Evolutionary conservation across 1,284 basidiomycete genomes (phyloP).

Genomic region (Puccinia hordei): DNA sequence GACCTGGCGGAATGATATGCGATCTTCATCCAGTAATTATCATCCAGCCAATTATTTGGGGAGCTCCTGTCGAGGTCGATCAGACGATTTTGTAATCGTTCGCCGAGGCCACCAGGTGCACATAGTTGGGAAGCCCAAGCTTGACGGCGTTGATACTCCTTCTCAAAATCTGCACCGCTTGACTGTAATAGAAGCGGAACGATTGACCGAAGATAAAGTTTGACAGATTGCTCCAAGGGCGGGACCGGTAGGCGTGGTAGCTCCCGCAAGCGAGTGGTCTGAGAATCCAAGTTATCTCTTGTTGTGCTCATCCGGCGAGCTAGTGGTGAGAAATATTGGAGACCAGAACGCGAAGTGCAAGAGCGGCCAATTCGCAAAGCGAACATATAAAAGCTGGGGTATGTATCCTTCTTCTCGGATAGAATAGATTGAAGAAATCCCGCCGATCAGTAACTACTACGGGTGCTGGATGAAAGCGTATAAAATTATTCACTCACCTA

Average conservation of each 20-base stretch:
- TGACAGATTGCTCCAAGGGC: slow-evolving; percentile 72
- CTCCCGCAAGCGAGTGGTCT: background rate
- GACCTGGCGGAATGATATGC: slow-evolving; percentile 88
- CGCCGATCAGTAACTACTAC: too few species aligned
- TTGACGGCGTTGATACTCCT: slow-evolving; percentile 67
- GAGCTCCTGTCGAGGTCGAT: slow-evolving; percentile 81
- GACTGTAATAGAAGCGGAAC: slow-evolving; percentile 78
- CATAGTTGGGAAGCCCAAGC: slow-evolving; percentile 75
- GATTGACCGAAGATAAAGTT: slow-evolving; percentile 77
- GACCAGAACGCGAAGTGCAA: too few species aligned
- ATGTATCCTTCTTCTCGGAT: background rate
- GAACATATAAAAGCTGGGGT: slow-evolving; percentile 3
- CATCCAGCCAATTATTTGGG: slow-evolving; percentile 91
- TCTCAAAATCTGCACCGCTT: slow-evolving; percentile 65
- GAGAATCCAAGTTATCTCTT: background rate
- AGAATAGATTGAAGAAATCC: too few species aligned
- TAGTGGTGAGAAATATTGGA: background rate
- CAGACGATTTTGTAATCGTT: slow-evolving; percentile 75
- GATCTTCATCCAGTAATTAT: slow-evolving; percentile 87
- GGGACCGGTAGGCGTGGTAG: slow-evolving; percentile 81
- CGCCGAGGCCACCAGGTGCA: slow-evolving; percentile 68
- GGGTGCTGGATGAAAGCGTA: too few species aligned
- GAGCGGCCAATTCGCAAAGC: background rate
- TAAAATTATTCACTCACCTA: too few species aligned
- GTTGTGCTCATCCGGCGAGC: slow-evolving; percentile 16